Evolutionary conservation across 495 filamentous ascomycete genomes (phyloP).

Genomic region (Penicillium chermesinum): DNA sequence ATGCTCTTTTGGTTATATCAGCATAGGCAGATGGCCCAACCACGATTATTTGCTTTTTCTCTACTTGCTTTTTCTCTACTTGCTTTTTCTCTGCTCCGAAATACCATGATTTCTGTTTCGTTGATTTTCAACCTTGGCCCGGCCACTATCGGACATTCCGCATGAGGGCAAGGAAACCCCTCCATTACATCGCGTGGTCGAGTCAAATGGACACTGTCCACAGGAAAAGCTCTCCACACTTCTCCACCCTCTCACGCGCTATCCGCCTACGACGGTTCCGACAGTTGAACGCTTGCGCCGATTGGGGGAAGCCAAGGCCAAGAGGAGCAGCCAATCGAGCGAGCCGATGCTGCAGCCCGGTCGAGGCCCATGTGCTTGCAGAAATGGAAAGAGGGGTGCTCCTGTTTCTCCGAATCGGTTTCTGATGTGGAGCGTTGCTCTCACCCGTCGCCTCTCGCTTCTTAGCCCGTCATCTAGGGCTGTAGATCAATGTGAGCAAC

Average conservation of each 20-base stretch:
- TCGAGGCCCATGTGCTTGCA: neutral
- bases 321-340: neutral
- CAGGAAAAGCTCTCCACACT: slow-evolving; percentile 1
- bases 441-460: neutral
- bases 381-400: slow-evolving; percentile 1
- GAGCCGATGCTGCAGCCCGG: neutral
- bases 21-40: neutral
- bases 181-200: slow-evolving; percentile 20
- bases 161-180: slow-evolving; percentile 2
- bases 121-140: neutral
- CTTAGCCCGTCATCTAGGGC: neutral
- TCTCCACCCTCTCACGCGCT: slow-evolving; percentile 22
- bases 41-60: neutral
- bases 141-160: slow-evolving; percentile 7
- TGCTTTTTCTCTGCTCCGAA: neutral
- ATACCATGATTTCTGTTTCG: neutral
- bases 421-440: neutral
- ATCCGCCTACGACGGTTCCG: slow-evolving; percentile 12
- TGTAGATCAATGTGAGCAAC: neutral
- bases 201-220: slow-evolving; percentile 18
- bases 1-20: neutral
- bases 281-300: slow-evolving; percentile 16
- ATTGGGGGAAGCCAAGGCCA: slow-evolving; percentile 3
- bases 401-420: neutral
- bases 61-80: too few relatives aligned